phyloP scores from a whole-genome alignment of 345 rosid genomes.

The Isatis tinctoria region DNA sequence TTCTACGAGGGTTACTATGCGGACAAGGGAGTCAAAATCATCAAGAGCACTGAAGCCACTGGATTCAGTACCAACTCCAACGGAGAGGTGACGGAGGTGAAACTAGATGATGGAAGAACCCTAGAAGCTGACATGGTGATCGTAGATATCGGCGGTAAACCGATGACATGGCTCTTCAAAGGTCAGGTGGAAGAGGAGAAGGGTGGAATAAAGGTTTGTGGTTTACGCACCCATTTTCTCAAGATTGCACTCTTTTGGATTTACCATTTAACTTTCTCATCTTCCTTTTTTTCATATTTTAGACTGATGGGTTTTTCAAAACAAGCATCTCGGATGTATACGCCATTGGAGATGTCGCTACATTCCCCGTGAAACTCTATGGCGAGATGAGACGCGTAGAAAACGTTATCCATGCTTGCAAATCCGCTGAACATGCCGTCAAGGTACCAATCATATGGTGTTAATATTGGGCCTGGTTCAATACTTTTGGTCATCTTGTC shows the following conservation, averaged over 20 bases:
- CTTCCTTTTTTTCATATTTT: slow-evolving; percentile 1
- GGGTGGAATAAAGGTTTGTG: slow-evolving; percentile 62
- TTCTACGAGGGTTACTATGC: slow-evolving; percentile 75
- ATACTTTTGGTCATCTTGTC: not conserved
- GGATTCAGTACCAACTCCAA: slow-evolving; percentile 42
- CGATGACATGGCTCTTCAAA: slow-evolving; percentile 41
- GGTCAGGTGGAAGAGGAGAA: slow-evolving; percentile 74
- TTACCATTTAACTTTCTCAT: not conserved
- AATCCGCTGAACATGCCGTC: slow-evolving; percentile 89
- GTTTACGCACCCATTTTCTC: not conserved
- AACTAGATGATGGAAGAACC: slow-evolving; percentile 75
- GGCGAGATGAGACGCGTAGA: slow-evolving; percentile 74
- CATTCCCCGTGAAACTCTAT: slow-evolving; percentile 39
- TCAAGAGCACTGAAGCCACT: slow-evolving; percentile 62
- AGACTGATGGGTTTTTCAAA: slow-evolving; percentile 30
- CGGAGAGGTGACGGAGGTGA: slow-evolving; percentile 51
- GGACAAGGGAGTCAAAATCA: slow-evolving; percentile 59
- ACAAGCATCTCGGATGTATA: slow-evolving; percentile 31
- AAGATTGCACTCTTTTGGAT: not conserved
- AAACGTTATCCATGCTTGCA: slow-evolving; percentile 77
- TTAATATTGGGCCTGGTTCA: not conserved
- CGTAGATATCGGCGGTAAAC: slow-evolving; percentile 81
- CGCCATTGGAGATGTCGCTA: slow-evolving; percentile 85
- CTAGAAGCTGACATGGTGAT: slow-evolving; percentile 86
- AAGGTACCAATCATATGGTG: slow-evolving; percentile 38